These are phyloP conservation scores for Gliomastix tumulicola DNA, from an alignment of 2,329 filamentous ascomycete genomes.

Conservation along the genomic window DNA sequence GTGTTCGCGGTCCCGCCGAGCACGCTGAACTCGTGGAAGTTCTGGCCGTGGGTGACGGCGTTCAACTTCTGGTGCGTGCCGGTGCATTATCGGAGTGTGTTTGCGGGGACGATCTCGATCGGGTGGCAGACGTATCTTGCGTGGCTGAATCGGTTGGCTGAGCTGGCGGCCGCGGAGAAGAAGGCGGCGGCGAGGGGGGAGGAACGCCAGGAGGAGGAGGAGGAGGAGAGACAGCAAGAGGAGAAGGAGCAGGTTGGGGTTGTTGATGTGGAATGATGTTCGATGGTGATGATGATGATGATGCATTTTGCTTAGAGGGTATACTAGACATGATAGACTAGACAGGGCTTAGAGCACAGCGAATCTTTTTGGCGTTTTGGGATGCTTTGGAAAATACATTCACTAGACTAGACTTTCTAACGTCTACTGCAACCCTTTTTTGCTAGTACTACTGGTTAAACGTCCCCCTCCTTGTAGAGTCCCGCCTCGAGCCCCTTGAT, in stretches of 20 bases:
- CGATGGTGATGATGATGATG: no score
- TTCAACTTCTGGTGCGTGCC: slow-evolving; percentile 82
- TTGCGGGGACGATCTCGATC: slow-evolving; percentile 72
- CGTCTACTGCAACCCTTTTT: no score
- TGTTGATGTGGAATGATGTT: not conserved
- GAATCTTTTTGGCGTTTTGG: no score
- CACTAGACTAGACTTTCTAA: no score
- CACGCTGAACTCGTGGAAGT: slow-evolving; percentile 71
- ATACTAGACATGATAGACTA: no score
- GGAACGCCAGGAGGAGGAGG: not conserved
- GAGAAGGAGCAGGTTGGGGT: not conserved
- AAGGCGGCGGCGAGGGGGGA: slow-evolving; percentile 25
- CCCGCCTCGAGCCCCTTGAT: slow-evolving; percentile 24
- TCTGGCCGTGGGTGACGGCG: slow-evolving; percentile 84
- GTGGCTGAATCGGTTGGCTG: slow-evolving; percentile 69
- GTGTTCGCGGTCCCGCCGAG: slow-evolving; percentile 69
- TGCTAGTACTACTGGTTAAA: no score
- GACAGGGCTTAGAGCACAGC: no score
- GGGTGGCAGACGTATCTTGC: slow-evolving; percentile 91
- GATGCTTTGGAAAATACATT: no score
- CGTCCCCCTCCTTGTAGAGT: no score
- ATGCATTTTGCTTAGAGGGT: no score
- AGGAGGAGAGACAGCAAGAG: not conserved
- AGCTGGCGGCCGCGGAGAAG: slow-evolving; percentile 34
- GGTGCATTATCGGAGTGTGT: slow-evolving; percentile 72